Base-by-base conservation (phyloP, 2,329 filamentous ascomycete species). In the Ceratocystis ficicola region DNA sequence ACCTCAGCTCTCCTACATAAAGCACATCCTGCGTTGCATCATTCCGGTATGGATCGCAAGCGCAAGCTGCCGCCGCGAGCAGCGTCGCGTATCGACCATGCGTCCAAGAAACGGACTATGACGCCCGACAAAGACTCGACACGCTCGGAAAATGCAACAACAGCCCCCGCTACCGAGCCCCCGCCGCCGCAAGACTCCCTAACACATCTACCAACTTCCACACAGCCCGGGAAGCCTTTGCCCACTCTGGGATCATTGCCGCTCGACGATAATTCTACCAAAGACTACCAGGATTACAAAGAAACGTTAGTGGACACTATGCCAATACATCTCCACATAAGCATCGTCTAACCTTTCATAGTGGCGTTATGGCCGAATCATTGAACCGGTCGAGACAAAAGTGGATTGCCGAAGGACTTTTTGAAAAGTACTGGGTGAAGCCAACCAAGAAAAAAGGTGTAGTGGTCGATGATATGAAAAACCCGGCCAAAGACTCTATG, bases 381-480 rank as follows among this genome's bases (percentile, higher is more conserved):
- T 79, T 94, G 30, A 77, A 82, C 62, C 82, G 88, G 71, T 94
- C 89, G 71, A 85, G 88, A 67, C 80, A 86, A 66, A 84, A 82
- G 80, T 91, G 87, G 87, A 81, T 87, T 28, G 81, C 78, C 72
- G 84, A 87, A 70, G 86, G 86, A 36, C 80, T 90, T 61, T 89
- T 91, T 70, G 86, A 90, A 70, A 87, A 85, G 71, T 90, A 88
- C 74, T 91, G 87, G 87, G 82, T 85, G 7, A 90, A 90, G 72
- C 86, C 87, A 2, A 74, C 76, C 66, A 88, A 87, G 75, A 82
- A 83, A 69, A 89, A 87, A 73, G 84, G 86, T 55, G 81, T 83
- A 2, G 66, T 61, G 36, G 80, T 81, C 65, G 85, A 86, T 70
- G 83, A 86, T 63, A 78, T 81, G 5, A 84, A 85, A 70, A 88